Evolutionary conservation across 345 rosid species (phyloP).

Genomic region (Mallotus nudiflorus): DNA sequence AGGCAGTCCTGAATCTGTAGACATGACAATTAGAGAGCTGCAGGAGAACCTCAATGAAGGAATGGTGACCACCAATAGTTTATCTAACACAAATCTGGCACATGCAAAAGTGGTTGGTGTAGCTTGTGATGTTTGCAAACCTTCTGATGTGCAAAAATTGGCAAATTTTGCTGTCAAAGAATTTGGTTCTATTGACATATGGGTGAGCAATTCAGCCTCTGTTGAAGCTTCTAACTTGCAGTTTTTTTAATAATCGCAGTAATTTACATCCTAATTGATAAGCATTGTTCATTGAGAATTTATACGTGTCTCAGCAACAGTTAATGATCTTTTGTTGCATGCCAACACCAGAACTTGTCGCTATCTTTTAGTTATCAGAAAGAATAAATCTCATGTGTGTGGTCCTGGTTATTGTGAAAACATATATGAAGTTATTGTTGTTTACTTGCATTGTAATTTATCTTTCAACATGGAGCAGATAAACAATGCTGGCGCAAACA

Average conservation of each 20-base stretch:
- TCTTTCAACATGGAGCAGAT: constrained; percentile 47
- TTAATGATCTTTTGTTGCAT: neutral
- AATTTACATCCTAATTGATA: neutral
- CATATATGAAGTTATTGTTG: neutral
- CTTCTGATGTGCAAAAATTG: constrained; percentile 65
- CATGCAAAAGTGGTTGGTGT: constrained; percentile 80
- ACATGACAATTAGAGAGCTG: constrained; percentile 73
- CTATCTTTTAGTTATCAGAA: neutral
- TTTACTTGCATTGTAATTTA: neutral
- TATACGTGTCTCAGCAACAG: neutral
- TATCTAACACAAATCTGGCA: constrained; percentile 44
- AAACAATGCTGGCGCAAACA: constrained; percentile 91
- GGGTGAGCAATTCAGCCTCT: constrained; percentile 52
- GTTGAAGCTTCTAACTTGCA: neutral
- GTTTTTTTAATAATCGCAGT: neutral
- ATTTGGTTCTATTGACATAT: constrained; percentile 80
- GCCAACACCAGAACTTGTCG: neutral
- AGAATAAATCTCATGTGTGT: neutral
- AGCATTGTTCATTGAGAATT: neutral
- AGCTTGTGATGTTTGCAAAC: constrained; percentile 81
- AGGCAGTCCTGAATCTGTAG: constrained; percentile 73
- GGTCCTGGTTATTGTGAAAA: neutral
- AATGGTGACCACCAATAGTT: constrained; percentile 43
- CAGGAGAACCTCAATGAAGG: constrained; percentile 76
- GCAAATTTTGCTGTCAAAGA: constrained; percentile 68